Conservation (phyloP, 2,329 filamentous ascomycete genomes). For the Aureobasidium sp. region DNA sequence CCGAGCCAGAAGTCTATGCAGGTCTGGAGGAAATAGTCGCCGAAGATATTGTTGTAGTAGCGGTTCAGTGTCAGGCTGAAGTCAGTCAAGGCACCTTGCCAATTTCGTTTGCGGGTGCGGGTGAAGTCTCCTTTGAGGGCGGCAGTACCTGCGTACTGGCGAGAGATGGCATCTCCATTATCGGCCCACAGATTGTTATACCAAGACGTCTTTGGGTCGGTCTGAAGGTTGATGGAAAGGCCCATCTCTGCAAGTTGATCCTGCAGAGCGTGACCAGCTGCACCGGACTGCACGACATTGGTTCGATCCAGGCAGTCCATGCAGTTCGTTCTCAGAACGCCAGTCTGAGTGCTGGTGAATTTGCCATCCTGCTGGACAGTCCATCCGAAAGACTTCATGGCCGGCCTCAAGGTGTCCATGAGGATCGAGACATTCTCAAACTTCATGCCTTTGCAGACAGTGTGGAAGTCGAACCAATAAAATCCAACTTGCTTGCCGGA, state of each 20-base stretch:
- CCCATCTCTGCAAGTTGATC: constrained; percentile 68
- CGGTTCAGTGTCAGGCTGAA: constrained; percentile 80
- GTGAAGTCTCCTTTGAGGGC: constrained; percentile 97
- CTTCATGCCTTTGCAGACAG: constrained; percentile 88
- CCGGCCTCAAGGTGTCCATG: constrained; percentile 60
- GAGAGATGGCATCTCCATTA: constrained; percentile 91
- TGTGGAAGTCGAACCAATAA: constrained; percentile 97
- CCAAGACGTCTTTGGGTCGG: constrained; percentile 77
- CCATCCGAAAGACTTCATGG: constrained; percentile 65
- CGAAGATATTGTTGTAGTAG: constrained; percentile 81
- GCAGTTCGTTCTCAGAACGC: constrained; percentile 88
- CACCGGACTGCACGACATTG: constrained; percentile 91
- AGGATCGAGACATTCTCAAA: constrained; percentile 89
- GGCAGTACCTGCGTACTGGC: constrained; percentile 91
- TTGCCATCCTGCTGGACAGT: constrained; percentile 50
- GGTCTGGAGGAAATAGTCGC: constrained; percentile 93
- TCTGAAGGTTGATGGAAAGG: constrained; percentile 65
- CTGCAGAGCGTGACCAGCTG: constrained; percentile 76
- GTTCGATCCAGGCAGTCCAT: constrained; percentile 98
- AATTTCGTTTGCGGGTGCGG: constrained; percentile 80
- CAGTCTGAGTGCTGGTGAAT: constrained; percentile 51
- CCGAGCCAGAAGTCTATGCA: constrained; percentile 92
- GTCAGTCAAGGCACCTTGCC: constrained; percentile 84
- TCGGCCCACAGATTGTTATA: constrained; percentile 97
- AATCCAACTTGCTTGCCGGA: constrained; percentile 56